Evolutionary conservation across 148 eudicot genomes (phyloP).

Genomic region (Cornus florida): DNA sequence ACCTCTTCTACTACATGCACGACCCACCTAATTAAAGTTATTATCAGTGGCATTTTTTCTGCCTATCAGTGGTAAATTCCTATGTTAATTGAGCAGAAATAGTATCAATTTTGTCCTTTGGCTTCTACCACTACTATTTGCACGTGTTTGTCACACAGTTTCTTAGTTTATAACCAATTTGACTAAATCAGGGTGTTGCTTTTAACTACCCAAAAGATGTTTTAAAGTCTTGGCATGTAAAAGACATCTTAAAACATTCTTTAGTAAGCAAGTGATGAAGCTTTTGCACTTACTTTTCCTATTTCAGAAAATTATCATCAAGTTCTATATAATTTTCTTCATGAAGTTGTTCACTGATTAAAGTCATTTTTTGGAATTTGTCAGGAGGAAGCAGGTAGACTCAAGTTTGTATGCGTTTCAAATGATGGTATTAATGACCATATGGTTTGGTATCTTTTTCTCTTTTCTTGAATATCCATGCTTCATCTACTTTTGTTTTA

Average conservation of each 20-base stretch:
- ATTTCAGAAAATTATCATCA: neutral
- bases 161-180: neutral
- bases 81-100: neutral
- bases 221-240: neutral
- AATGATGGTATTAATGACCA: constrained; percentile 82
- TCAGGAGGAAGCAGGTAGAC: constrained; percentile 83
- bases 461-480: constrained; percentile 17
- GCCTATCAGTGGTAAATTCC: no score
- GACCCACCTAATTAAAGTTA: no score
- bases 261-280: neutral
- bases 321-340: neutral
- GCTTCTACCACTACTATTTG: neutral
- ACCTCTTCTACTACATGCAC: no score
- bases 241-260: neutral
- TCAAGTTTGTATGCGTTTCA: constrained; percentile 69
- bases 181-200: neutral
- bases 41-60: no score
- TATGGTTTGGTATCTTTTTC: constrained; percentile 87
- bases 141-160: neutral
- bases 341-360: constrained; percentile 9
- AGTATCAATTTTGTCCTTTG: neutral
- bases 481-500: neutral
- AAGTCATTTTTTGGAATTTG: constrained; percentile 14
- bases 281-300: neutral
- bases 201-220: neutral